These are phyloP conservation scores for Polygonum maritimum DNA, from an alignment of 148 eudicot genomes.

Conservation along the genomic window DNA sequence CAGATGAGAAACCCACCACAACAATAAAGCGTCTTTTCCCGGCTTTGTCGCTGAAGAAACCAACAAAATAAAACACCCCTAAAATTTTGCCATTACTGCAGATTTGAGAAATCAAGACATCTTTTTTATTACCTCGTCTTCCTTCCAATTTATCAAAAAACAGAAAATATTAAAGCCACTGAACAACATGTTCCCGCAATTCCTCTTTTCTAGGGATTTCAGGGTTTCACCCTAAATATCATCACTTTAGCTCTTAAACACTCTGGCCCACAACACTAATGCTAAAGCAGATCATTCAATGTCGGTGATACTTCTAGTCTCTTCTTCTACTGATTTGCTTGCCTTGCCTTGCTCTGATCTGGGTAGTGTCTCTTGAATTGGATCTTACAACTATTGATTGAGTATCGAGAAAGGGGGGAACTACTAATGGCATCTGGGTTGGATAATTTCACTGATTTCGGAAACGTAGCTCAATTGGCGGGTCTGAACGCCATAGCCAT, in stretches of 20 bases:
- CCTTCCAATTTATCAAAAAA: background rate
- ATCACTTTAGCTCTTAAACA: no score
- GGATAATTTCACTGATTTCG: slow-evolving; percentile 14
- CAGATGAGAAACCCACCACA: background rate
- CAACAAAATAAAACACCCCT: background rate
- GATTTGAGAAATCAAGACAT: background rate
- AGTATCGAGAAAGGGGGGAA: background rate
- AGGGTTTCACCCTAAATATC: background rate
- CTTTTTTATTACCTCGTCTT: background rate
- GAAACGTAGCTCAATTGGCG: slow-evolving; percentile 21
- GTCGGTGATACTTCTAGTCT: background rate
- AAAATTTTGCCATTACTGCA: background rate
- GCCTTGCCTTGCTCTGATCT: background rate
- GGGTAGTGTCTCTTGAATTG: background rate
- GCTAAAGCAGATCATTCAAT: slow-evolving; percentile 3
- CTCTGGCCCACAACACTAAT: background rate
- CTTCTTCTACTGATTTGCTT: background rate
- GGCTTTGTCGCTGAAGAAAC: background rate
- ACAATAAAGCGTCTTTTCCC: background rate
- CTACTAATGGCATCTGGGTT: background rate
- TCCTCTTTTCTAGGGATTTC: background rate
- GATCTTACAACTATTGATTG: background rate
- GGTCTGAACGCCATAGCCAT: slow-evolving; percentile 25
- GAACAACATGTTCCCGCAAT: background rate
- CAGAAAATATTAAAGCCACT: background rate